Conservation (phyloP, 2,329 filamentous ascomycete genomes). For the Aspergillus oerlinghausenensis region DNA sequence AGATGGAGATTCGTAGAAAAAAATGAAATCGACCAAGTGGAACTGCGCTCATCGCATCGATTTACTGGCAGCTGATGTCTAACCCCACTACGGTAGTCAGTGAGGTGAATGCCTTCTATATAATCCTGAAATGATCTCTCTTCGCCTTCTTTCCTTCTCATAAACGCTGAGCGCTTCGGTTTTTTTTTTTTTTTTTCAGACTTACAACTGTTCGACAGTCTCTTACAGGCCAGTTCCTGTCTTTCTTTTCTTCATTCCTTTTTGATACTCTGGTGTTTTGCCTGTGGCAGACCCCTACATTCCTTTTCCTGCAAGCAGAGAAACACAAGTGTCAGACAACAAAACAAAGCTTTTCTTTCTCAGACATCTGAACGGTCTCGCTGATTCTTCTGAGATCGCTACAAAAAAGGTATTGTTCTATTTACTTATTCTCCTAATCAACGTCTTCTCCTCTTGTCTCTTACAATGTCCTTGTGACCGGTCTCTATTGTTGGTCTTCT, state of each 20-base stretch:
- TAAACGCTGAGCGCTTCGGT: conserved; percentile 23
- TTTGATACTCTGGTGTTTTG: conserved; percentile 19
- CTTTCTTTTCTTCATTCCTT: conserved; percentile 23
- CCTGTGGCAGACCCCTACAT: conserved; percentile 31
- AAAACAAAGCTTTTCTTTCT: conserved; percentile 9
- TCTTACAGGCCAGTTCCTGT: conserved; percentile 33
- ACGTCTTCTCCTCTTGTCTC: background rate
- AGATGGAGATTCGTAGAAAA: conserved; percentile 10
- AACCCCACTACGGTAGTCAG: background rate
- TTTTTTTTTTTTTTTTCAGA: too few relatives aligned
- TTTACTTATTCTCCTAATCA: conserved; percentile 2
- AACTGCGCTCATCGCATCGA: background rate
- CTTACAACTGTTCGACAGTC: conserved; percentile 23
- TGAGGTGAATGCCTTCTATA: conserved; percentile 5
- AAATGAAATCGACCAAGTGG: background rate
- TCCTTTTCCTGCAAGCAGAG: conserved; percentile 18
- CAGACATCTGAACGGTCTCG: conserved; percentile 3
- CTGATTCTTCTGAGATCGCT: conserved; percentile 2
- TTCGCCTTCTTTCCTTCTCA: conserved; percentile 13
- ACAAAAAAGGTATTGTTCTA: conserved; percentile 28
- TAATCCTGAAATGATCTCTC: background rate
- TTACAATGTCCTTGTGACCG: background rate
- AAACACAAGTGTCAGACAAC: background rate
- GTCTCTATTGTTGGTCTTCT: background rate
- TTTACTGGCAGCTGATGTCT: background rate